Evolutionary conservation across 2,329 filamentous ascomycete genomes (phyloP), one percentile per base, ranked within the genome.

Genomic region (Paecilomyces sp.): DNA sequence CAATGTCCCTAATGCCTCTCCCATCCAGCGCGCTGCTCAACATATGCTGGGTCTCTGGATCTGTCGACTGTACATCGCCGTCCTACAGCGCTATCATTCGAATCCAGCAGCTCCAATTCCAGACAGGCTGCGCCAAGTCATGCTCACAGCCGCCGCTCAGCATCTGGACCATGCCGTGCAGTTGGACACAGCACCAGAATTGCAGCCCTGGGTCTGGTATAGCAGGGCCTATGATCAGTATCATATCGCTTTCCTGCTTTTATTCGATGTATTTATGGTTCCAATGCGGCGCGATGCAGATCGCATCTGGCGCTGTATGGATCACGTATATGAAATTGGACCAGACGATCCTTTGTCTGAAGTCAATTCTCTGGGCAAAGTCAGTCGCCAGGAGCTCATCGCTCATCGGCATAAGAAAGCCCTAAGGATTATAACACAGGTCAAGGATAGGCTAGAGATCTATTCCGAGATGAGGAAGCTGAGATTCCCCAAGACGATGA

Each of bases 151-250:
- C 30, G 84, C 84, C 33, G 80, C 81, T 2, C 74, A 77, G 57
- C 77, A 80, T 33, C 70, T 85, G 59, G 85, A 87, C 65, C 77
- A 78, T 61, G 81, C 79, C 2, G 81, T 86, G 55, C 74, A 75
- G 8, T 73, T 87, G 11, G 84, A 86, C 59, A 82, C 78, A 1
- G 70, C 77, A 0, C 80, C 81, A 1, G 76, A 78, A 1, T 65
- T 90, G 41, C 72, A 75, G 1, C 75, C 75, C 1, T 92, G 88
- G 88, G 74, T 78, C 1, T 92, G 89, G 89, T 91, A 91, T 65
- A 68, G 77, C 12, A 87, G 88, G 3, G 87, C 89, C 5, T 83
- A 88, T 63, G 86, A 89, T 62, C 88, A 91, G 69, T 90, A 87
- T 70, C 89, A 91, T 67, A 81, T 83, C 3, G 87, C 88, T 0